Evolutionary conservation across 2,329 filamentous ascomycete species (phyloP).

Genomic region (Metarhizium anisopliae): DNA sequence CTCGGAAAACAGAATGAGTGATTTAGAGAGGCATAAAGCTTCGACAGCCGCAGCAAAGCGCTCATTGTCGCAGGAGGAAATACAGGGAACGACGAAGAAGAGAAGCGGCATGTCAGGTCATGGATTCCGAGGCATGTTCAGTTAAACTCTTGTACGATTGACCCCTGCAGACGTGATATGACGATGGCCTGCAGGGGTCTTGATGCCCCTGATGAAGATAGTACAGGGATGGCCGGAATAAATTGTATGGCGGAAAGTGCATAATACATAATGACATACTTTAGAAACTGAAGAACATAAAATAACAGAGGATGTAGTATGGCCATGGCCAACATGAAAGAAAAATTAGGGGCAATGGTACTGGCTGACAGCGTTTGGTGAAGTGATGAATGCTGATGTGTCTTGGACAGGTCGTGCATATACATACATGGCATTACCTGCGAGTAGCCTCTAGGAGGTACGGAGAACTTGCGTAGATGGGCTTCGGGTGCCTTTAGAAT

Average conservation of each 20-base stretch:
- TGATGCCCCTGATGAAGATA: background rate
- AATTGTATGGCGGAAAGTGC: background rate
- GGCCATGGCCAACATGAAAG: background rate
- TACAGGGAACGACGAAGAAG: background rate
- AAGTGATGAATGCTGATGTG: background rate
- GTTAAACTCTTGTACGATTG: background rate
- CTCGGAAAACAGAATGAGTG: background rate
- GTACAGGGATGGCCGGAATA: background rate
- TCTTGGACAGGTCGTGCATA: background rate
- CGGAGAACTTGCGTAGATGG: no score
- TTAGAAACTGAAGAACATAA: background rate
- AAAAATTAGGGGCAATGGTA: background rate
- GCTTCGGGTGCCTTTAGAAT: no score
- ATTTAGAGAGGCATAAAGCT: background rate
- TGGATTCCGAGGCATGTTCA: background rate
- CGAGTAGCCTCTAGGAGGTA: no score
- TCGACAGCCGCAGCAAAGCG: background rate
- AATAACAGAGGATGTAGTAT: background rate
- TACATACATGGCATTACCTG: no score
- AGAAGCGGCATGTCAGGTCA: background rate
- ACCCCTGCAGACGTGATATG: background rate
- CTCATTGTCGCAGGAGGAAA: background rate
- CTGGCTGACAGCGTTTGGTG: no score
- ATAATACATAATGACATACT: slow-evolving; percentile 3
- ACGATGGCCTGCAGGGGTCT: background rate